Evolutionary conservation across 2,329 filamentous ascomycete species (phyloP), one percentile per base, ranked within the genome.

Genomic region (Purpureocillium takamizusanense): DNA sequence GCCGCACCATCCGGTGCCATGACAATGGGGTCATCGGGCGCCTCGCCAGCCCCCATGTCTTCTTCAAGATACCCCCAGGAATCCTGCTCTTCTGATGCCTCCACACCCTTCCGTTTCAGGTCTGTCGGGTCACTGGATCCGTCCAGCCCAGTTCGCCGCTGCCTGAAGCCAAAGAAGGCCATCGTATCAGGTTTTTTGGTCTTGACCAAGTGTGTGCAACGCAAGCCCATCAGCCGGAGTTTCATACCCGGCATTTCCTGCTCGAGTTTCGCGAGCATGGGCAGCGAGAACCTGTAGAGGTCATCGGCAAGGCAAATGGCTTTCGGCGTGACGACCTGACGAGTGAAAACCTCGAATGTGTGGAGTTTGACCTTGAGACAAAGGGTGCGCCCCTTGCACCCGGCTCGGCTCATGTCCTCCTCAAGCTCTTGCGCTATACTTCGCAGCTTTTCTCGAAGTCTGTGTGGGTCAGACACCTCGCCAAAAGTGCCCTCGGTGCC

Each of bases 311-410:
- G 66, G 35, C 64, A 73, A 2, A 95, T 71, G 0, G 88, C 79
- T 46, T 81, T 83, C 0, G 86, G 82, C 2, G 81, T 74, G 4
- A 84, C 76, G 6, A 77, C 74, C 55, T 98, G 92, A 25, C 92
- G 73, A 0, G 89, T 94, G 37, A 86, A 74, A 15, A 95, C 85
- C 58, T 97, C 89, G 51, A 90, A 98, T 0, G 88, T 95, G 56
- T 95, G 86, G 7, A 97, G 66, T 57, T 98, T 98, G 46, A 95
- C 74, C 59, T 98, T 98, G 28, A 98, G 66, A 16, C 87, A 86
- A 2, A 98, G 65, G 0, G 90, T 97, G n/a, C 87, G 77, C 1
- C 90, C 90, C 59, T 90, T 95, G 61, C 86, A 86, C 46, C 86
- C 76, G 2, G 86, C 86, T 18, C 78, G 75, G 41, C 73, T 71